Evolutionary conservation across 352 stramenopile genomes (phyloP), one percentile per base, ranked within the genome.

Genomic region (Globisporangium nunn): DNA sequence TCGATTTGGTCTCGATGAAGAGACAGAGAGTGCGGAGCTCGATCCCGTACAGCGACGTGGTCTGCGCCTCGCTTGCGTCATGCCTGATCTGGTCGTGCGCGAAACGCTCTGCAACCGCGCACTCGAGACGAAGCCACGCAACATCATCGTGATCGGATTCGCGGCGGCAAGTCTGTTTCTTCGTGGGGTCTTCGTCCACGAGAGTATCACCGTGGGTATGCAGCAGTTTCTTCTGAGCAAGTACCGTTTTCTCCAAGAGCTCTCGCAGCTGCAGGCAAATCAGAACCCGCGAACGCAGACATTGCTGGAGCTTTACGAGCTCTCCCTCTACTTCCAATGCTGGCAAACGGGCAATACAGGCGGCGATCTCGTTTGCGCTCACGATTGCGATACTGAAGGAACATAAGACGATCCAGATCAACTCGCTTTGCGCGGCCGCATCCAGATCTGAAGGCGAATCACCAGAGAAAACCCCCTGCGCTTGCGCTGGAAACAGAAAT

Each of bases 371-470:
- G 47, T 71, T 74, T 6, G 58, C 59, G 33, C 63, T 70, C 23
- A 23, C 49, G 33, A 87, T 62, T n/a, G 66, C 50, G 41, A 87
- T 44, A 31, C 81, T 71, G 4, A 87, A 50, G 7, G 65, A 67
- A 45, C 77, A 83, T 10, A 78, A 59, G n/a, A 87, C 43, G 43
- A 63, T 73, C 77, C 77, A 87, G 23, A 86, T 75, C 17, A 80
- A 47, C 18, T 51, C 68, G 23, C 66, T 62, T 17, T 72, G 47
- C 17, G 23, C 62, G 17, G 44, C 56, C 14, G 64, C 58, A 3
- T 67, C 54, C 15, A 59, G 6, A 2, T 71, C 11, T n/a, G 60
- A 58, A 1, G 31, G 31, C 0, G 48, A 23, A 18, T 69, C 45
- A n/a, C 31, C 29, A 47, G 64, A 39, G 37, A 71, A 15, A 1